Evolutionary conservation across 73 alveolate genomes (phyloP).

Genomic region (Breviolum minutum): DNA sequence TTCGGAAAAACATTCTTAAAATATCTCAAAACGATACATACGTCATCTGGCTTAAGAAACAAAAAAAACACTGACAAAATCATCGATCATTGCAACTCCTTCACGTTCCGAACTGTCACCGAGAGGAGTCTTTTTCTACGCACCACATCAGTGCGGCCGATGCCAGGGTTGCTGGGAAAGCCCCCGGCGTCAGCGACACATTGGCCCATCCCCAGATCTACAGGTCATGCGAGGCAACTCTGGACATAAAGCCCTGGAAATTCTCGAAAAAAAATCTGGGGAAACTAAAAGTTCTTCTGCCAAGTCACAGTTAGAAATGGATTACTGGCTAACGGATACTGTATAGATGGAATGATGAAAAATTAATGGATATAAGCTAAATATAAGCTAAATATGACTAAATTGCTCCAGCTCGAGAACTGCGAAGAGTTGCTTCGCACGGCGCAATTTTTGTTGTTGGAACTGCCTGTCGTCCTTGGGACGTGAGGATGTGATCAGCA

Average conservation of each 20-base stretch:
- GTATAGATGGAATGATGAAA: no score
- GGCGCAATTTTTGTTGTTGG: neutral
- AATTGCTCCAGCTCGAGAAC: no score
- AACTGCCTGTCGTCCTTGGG: conserved; percentile 37
- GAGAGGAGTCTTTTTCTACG: neutral
- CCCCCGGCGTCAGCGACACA: neutral
- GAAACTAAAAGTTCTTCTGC: no score
- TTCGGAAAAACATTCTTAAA: neutral
- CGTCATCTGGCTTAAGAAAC: neutral
- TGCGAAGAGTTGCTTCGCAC: neutral
- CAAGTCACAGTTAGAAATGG: no score
- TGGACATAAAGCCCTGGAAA: neutral
- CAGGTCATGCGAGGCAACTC: neutral
- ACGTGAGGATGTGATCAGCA: conserved; percentile 31
- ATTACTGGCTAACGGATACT: no score
- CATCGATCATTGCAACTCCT: neutral
- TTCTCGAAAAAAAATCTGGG: no score
- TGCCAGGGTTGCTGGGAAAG: neutral
- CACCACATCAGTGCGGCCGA: conserved; percentile 1
- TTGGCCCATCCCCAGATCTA: conserved; percentile 11
- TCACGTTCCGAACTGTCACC: neutral
- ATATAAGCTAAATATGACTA: no score
- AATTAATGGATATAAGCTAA: no score
- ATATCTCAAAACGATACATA: neutral
- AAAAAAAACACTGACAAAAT: neutral